Conservation (phyloP, 495 filamentous ascomycete genomes). For the Letharia lupina region DNA sequence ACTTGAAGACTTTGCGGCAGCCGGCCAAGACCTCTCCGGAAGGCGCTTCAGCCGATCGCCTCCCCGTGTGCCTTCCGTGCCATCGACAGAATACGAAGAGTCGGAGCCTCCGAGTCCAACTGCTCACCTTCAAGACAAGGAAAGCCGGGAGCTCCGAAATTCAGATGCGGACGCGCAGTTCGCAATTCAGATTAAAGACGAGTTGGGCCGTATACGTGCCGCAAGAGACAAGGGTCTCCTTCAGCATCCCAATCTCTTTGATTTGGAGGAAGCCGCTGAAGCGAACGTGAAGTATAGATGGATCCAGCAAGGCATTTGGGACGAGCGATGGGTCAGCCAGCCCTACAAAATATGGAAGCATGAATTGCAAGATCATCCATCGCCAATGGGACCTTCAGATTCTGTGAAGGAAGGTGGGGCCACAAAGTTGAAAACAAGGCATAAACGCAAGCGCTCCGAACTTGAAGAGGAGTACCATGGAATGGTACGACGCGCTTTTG, state of each 20-base stretch:
- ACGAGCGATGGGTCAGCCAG: neutral
- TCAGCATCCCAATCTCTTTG: neutral
- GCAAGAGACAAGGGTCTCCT: neutral
- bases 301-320: neutral
- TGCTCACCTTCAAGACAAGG: neutral
- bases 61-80: neutral
- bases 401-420: neutral
- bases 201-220: neutral
- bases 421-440: neutral
- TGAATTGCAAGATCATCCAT: neutral
- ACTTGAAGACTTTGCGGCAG: constrained; percentile 1
- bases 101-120: neutral
- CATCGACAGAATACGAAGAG: neutral
- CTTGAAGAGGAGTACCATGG: neutral
- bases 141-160: neutral
- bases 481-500: neutral
- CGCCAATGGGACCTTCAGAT: neutral
- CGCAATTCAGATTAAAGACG: neutral
- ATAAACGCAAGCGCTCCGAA: neutral
- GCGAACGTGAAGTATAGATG: neutral
- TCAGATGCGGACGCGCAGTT: neutral
- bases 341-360: neutral
- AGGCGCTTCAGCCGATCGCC: constrained; percentile 2
- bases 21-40: neutral
- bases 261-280: neutral